phyloP scores from a whole-genome alignment of 768 basidiomycete species.

The Rossbeevera mucosa region DNA sequence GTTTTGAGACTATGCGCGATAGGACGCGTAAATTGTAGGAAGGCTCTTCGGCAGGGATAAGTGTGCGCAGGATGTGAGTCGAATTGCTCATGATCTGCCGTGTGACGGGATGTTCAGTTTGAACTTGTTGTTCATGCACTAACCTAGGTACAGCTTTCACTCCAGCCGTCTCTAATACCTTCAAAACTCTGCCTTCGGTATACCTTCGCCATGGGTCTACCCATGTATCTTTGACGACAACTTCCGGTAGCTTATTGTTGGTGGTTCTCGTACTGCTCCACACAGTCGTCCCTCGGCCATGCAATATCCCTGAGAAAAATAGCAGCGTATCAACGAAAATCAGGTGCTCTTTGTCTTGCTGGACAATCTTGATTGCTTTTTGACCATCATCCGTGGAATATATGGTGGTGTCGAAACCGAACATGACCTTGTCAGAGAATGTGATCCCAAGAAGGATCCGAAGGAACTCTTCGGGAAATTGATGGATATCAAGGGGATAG shows the following conservation, averaged over 20 bases:
- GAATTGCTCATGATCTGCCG: not conserved
- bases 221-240: slow-evolving; percentile 5
- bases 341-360: not conserved
- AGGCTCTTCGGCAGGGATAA: not conserved
- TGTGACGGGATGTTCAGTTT: not conserved
- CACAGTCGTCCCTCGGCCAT: slow-evolving; percentile 1
- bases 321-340: not conserved
- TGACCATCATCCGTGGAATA: not conserved
- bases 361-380: not conserved
- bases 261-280: not conserved
- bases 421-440: not conserved
- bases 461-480: not conserved
- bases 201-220: not conserved
- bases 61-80: not conserved
- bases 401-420: not conserved
- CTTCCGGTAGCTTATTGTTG: not conserved
- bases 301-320: not conserved
- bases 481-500: not conserved
- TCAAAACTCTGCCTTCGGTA: not conserved
- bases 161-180: not conserved
- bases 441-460: not conserved
- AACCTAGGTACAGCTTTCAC: not conserved
- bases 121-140: slow-evolving; percentile 2
- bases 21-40: not conserved
- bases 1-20: not conserved